phyloP scores from a whole-genome alignment of 2,329 filamentous ascomycete species.

The Cytospora leucostoma region DNA sequence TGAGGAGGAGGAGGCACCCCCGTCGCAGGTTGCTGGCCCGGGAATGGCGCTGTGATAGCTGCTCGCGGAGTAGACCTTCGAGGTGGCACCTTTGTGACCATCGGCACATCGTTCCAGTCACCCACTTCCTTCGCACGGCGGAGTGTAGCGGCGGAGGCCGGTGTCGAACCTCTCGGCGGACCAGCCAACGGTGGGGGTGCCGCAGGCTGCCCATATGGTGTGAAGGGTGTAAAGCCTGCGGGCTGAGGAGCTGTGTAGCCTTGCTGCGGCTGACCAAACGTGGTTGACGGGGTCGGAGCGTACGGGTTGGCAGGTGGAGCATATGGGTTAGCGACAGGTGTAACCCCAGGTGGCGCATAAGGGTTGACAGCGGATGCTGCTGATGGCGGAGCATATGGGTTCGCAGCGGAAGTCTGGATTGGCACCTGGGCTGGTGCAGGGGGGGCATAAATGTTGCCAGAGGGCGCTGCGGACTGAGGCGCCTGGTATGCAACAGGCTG shows the following conservation, averaged over 20 bases:
- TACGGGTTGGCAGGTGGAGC: conserved; percentile 40
- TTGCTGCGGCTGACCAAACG: conserved; percentile 20
- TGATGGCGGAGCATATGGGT: conserved; percentile 26
- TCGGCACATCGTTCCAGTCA: conserved; percentile 93
- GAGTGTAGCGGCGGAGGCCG: conserved; percentile 68
- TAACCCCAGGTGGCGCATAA: conserved; percentile 35
- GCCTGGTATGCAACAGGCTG: conserved; percentile 53
- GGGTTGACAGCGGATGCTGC: conserved; percentile 32
- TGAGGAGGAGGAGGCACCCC: conserved; percentile 57
- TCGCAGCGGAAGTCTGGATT: conserved; percentile 5
- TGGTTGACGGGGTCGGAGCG: conserved; percentile 37
- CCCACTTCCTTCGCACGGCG: conserved; percentile 70
- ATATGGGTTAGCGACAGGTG: conserved; percentile 39
- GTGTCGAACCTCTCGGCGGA: conserved; percentile 60
- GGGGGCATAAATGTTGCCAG: conserved; percentile 39
- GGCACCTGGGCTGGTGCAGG: conserved; percentile 25
- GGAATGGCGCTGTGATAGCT: conserved; percentile 75
- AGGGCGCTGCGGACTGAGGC: conserved; percentile 41
- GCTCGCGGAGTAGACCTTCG: conserved; percentile 74
- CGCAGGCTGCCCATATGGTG: conserved; percentile 41
- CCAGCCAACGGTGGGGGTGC: conserved; percentile 37
- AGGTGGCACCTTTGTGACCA: conserved; percentile 75
- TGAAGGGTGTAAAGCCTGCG: conserved; percentile 4
- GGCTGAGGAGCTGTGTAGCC: conserved; percentile 38
- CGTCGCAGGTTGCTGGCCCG: conserved; percentile 53